phyloP scores from a whole-genome alignment of 2,329 filamentous ascomycete genomes.

The Beauveria australis region DNA sequence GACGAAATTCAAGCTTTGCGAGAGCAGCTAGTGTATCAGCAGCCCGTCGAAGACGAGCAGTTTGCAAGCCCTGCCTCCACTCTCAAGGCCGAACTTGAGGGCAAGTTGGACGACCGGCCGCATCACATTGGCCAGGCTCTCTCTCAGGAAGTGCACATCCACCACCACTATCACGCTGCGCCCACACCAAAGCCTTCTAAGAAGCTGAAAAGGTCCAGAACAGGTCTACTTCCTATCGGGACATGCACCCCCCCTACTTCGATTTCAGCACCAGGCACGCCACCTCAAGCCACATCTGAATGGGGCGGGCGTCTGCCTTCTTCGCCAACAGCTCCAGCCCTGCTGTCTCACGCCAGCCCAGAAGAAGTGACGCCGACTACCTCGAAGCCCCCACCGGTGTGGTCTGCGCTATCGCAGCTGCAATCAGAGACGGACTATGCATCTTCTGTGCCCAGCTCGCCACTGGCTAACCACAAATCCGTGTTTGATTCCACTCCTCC shows the following conservation, averaged over 20 bases:
- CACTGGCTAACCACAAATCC: slow-evolving; percentile 56
- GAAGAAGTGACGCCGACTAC: slow-evolving; percentile 43
- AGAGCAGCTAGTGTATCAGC: slow-evolving; percentile 72
- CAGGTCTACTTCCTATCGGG: slow-evolving; percentile 47
- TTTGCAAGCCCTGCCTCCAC: slow-evolving; percentile 38
- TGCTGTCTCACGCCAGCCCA: slow-evolving; percentile 31
- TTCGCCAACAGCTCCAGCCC: slow-evolving; percentile 30
- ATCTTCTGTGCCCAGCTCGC: slow-evolving; percentile 75
- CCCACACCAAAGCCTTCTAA: slow-evolving; percentile 48
- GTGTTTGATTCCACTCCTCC: slow-evolving; percentile 76
- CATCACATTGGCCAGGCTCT: slow-evolving; percentile 15
- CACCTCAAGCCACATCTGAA: slow-evolving; percentile 29
- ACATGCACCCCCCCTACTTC: slow-evolving; percentile 49
- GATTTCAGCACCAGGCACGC: slow-evolving; percentile 32
- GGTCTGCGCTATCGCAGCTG: slow-evolving; percentile 54
- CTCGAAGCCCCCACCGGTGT: slow-evolving; percentile 43
- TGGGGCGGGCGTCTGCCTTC: slow-evolving; percentile 27
- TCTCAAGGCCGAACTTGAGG: slow-evolving; percentile 64
- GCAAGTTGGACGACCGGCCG: slow-evolving; percentile 27
- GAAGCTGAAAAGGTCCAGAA: slow-evolving; percentile 65
- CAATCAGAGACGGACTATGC: slow-evolving; percentile 50
- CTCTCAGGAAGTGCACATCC: slow-evolving; percentile 78
- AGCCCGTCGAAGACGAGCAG: slow-evolving; percentile 49
- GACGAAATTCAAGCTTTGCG: slow-evolving; percentile 84
- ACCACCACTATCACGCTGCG: slow-evolving; percentile 83